A percentile compares a stretch with the other conserved stretches of the same genome.
phyloP scores from a whole-genome alignment of 2,329 filamentous ascomycete species.

The Helotiales sp. region DNA sequence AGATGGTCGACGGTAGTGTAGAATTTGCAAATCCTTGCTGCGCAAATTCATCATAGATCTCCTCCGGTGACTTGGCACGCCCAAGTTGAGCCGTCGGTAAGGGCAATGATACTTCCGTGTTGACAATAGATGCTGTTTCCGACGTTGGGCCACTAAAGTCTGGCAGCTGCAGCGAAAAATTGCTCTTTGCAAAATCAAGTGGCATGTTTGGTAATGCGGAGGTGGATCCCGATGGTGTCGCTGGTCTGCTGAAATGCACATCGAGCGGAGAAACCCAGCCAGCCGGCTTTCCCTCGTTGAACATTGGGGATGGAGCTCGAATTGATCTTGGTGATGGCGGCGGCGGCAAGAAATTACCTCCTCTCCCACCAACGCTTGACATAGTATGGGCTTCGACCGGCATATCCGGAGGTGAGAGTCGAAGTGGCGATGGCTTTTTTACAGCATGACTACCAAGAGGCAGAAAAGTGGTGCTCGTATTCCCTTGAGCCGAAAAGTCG shows the following conservation, averaged over 20 bases:
- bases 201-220: conserved; percentile 24
- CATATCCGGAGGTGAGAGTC: conserved; percentile 6
- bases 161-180: conserved; percentile 4
- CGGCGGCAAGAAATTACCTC: conserved; percentile 21
- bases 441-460: conserved; percentile 1
- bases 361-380: conserved; percentile 14
- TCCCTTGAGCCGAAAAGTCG: neutral
- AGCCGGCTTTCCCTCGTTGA: conserved; percentile 2
- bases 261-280: conserved; percentile 27
- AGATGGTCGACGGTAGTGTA: neutral
- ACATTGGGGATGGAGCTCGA: conserved; percentile 7
- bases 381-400: conserved; percentile 1
- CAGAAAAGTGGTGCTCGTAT: conserved; percentile 7
- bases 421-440: conserved; percentile 25
- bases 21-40: neutral
- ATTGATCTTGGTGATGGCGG: conserved; percentile 10
- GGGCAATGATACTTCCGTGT: conserved; percentile 5
- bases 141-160: conserved; percentile 14
- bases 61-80: neutral
- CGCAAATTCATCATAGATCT: neutral
- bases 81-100: neutral
- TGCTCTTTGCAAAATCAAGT: conserved; percentile 10
- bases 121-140: conserved; percentile 16
- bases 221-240: conserved; percentile 16
- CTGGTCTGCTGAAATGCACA: conserved; percentile 25